A percentile compares a stretch with the other conserved stretches of the same genome.
Conservation (phyloP, 2,329 filamentous ascomycete genomes). For the Fusarium incarnatum region DNA sequence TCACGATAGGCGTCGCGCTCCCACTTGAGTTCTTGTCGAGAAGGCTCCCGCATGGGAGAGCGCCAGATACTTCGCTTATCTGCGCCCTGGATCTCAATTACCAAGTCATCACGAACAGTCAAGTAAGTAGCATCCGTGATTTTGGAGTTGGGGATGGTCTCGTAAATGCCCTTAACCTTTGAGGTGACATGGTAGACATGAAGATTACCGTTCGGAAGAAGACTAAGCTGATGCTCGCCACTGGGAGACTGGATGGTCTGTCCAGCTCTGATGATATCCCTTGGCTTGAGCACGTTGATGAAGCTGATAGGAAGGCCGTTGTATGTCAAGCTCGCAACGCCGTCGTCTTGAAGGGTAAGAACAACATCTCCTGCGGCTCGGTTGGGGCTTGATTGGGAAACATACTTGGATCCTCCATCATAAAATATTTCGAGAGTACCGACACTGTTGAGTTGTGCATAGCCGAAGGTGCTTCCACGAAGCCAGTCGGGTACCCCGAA, state of each 20-base stretch:
- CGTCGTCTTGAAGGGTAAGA: not conserved
- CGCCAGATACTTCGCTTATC: not conserved
- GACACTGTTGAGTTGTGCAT: not conserved
- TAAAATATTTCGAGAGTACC: not conserved
- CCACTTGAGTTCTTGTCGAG: not conserved
- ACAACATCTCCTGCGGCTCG: not conserved
- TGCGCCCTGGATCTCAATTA: fast-evolving
- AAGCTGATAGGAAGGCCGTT: not conserved
- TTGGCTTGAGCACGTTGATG: not conserved
- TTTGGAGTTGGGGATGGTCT: not conserved
- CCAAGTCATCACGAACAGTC: not conserved
- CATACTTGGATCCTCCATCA: no score
- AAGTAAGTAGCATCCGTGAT: not conserved
- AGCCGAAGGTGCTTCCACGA: not conserved
- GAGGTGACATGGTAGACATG: not conserved
- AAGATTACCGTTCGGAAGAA: not conserved
- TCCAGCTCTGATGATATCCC: not conserved
- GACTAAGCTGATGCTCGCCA: not conserved
- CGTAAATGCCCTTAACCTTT: not conserved
- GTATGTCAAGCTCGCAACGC: fast-evolving
- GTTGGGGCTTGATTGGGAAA: fast-evolving
- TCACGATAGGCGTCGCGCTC: not conserved
- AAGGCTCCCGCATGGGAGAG: not conserved
- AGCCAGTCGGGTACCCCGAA: not conserved
- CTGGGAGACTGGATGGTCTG: not conserved